Percentiles rank a stretch among this genome's conserved stretches.
Conservation (phyloP, 148 eudicot genomes). For the Cornus controversa region DNA sequence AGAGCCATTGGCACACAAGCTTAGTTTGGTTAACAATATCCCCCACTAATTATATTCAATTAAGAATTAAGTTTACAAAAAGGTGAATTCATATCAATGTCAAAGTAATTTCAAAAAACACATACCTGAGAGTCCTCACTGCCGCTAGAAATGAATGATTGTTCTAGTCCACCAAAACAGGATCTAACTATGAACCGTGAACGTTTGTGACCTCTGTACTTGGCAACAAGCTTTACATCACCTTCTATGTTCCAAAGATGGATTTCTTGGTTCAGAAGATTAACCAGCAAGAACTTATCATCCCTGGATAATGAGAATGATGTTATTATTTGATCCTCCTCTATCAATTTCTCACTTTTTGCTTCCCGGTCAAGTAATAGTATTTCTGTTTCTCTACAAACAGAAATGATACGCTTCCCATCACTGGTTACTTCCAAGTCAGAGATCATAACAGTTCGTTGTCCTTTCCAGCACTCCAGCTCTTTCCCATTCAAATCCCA, state of each 20-base stretch:
- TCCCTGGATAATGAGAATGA: conserved; percentile 70
- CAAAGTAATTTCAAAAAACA: not conserved
- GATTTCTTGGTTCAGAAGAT: conserved; percentile 63
- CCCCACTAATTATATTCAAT: not conserved
- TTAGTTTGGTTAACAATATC: not conserved
- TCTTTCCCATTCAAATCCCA: conserved; percentile 85
- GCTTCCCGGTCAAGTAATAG: conserved; percentile 55
- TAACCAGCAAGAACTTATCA: conserved; percentile 53
- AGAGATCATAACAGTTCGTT: conserved; percentile 48
- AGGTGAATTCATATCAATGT: not conserved
- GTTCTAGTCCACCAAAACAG: conserved; percentile 81
- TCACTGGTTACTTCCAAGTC: conserved; percentile 60
- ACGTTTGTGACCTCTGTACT: conserved; percentile 75
- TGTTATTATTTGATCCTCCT: conserved; percentile 68
- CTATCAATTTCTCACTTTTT: conserved; percentile 52
- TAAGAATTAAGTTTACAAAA: not conserved
- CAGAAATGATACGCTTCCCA: conserved; percentile 60
- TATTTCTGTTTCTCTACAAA: conserved; percentile 55
- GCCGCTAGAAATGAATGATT: conserved; percentile 84
- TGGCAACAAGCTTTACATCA: conserved; percentile 44
- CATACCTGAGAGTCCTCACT: conserved; percentile 91
- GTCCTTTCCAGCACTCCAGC: conserved; percentile 73
- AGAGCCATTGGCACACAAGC: not conserved
- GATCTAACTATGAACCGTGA: conserved; percentile 67
- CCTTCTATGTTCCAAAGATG: conserved; percentile 86